Conservation (phyloP, 768 basidiomycete species). For the Tulasnella sp. region DNA sequence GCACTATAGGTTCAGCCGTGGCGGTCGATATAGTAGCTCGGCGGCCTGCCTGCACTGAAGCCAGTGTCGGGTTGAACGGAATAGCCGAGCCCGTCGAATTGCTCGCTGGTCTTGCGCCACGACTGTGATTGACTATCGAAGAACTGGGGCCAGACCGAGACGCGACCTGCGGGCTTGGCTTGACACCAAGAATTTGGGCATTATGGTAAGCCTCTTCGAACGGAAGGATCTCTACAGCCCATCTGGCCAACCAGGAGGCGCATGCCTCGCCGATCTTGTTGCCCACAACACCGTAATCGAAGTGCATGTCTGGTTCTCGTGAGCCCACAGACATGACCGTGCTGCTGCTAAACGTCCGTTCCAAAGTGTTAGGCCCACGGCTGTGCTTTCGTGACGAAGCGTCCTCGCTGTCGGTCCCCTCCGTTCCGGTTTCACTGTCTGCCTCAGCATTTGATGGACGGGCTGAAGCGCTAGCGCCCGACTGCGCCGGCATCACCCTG, state of each 20-base stretch:
- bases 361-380: not conserved
- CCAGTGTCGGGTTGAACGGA: conserved; percentile 11
- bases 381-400: not conserved
- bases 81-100: conserved; percentile 9
- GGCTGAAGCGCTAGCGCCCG: not conserved
- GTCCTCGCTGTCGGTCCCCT: not conserved
- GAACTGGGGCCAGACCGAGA: not conserved
- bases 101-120: not conserved
- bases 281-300: conserved; percentile 77
- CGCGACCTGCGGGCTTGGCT: conserved; percentile 1
- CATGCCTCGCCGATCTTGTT: conserved; percentile 88
- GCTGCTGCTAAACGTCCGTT: not conserved
- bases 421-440: not conserved
- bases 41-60: conserved; percentile 4
- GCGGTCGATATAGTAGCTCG: conserved; percentile 1
- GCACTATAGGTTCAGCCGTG: not conserved
- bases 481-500: not conserved
- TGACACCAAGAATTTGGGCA: not conserved
- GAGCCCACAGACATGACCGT: not conserved
- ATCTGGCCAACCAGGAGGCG: conserved; percentile 76
- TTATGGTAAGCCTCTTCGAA: conserved; percentile 37
- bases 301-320: conserved; percentile 23
- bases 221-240: conserved; percentile 69
- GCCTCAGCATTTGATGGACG: not conserved
- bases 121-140: not conserved